Percentiles rank a stretch among this genome's conserved stretches.
These are phyloP conservation scores for Globisporangium perplexum DNA, from an alignment of 352 stramenopile species.

Conservation along the genomic window DNA sequence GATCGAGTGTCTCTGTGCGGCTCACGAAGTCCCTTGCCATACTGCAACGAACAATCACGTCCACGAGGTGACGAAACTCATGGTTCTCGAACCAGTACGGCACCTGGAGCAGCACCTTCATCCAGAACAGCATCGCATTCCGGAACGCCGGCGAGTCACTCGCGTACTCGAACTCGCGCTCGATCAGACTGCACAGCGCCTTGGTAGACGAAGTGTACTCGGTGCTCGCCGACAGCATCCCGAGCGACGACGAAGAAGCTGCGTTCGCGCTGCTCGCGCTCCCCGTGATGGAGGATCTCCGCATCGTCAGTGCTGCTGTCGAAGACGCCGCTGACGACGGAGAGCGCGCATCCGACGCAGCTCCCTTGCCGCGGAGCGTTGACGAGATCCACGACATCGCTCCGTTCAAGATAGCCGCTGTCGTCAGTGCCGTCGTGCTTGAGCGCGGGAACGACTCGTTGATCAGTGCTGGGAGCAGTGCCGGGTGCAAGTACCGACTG, in stretches of 20 bases:
- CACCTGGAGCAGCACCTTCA: conserved; percentile 56
- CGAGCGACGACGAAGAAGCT: conserved; percentile 31
- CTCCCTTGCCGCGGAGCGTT: conserved; percentile 31
- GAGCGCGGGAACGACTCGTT: conserved; percentile 52
- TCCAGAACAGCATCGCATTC: conserved; percentile 52
- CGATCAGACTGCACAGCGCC: conserved; percentile 44
- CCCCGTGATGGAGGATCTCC: conserved; percentile 42
- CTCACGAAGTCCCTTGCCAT: conserved; percentile 24
- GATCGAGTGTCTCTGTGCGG: neutral
- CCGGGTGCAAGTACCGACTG: conserved; percentile 57
- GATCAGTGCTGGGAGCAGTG: conserved; percentile 55
- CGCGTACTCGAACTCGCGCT: conserved; percentile 58
- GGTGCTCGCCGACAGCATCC: conserved; percentile 34
- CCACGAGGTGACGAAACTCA: conserved; percentile 55
- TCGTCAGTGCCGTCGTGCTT: conserved; percentile 40
- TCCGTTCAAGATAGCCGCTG: conserved; percentile 46
- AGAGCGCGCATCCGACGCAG: conserved; percentile 24
- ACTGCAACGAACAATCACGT: conserved; percentile 61
- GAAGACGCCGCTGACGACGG: conserved; percentile 22
- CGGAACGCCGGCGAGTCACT: conserved; percentile 23
- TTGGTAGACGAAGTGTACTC: conserved; percentile 52
- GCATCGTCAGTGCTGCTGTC: conserved; percentile 36
- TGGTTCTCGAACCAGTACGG: conserved; percentile 79
- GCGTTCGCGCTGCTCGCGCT: conserved; percentile 15
- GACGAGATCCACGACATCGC: conserved; percentile 61